A percentile compares a stretch with the other conserved stretches of the same genome.
These are phyloP conservation scores for Actinomortierella wolfii DNA, from an alignment of 371 early-diverging fungal species.

Conservation along the genomic window DNA sequence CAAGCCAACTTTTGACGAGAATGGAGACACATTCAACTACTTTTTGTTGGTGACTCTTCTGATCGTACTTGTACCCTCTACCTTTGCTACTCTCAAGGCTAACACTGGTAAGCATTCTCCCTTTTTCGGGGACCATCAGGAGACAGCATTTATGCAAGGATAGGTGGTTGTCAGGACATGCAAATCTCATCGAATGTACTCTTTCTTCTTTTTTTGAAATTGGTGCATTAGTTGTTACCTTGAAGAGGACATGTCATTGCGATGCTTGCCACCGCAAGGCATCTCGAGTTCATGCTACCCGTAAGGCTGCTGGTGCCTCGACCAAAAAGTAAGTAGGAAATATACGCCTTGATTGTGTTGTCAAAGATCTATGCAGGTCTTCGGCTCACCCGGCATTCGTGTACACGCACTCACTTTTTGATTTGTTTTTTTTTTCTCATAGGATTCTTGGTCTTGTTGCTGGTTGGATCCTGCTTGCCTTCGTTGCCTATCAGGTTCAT, in stretches of 20 bases:
- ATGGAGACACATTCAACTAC: constrained; percentile 93
- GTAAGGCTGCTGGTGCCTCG: constrained; percentile 25
- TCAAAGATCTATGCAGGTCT: neutral
- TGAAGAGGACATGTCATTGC: constrained; percentile 15
- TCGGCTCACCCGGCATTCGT: neutral
- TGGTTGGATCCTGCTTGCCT: constrained; percentile 82
- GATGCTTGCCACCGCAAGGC: constrained; percentile 31
- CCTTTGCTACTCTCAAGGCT: constrained; percentile 56
- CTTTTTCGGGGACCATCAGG: constrained; percentile 12
- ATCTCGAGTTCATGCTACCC: constrained; percentile 25
- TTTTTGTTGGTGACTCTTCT: constrained; percentile 86
- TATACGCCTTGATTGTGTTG: neutral
- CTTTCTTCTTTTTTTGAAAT: neutral
- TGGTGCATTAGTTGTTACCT: neutral
- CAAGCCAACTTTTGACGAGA: constrained; percentile 92
- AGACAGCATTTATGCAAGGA: neutral
- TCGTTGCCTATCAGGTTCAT: constrained; percentile 74
- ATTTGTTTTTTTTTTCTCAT: constrained; percentile 8
- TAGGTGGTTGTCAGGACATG: neutral
- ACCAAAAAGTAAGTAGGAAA: constrained; percentile 26
- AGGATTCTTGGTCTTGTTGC: constrained; percentile 60
- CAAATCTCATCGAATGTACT: neutral
- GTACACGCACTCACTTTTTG: neutral
- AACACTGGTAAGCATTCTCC: constrained; percentile 50
- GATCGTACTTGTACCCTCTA: constrained; percentile 81